Base-by-base conservation (phyloP, 169 alveolate genomes). In the Plasmodium knowlesi region DNA sequence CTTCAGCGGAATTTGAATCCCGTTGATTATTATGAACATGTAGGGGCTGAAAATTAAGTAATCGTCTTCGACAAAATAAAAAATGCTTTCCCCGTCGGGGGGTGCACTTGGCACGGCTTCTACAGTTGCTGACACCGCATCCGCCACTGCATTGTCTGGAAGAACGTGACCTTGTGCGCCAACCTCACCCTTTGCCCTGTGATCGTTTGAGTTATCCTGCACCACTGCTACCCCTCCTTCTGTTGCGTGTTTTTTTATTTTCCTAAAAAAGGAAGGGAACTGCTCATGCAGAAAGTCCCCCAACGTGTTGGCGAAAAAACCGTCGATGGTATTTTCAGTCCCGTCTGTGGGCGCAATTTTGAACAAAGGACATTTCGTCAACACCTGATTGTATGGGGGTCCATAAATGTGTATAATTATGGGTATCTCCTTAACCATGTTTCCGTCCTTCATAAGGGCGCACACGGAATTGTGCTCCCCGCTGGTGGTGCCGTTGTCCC, bases 331-430 rank as follows among this genome's bases (percentile, higher is more conserved):
- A 25, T 25, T 43, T 46, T 14, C 86, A 32, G 6, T 25, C 73
- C 30, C 61, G 39, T 79, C 78, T 50, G 57, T 28, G 16, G 76
- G 50, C 10, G 32, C 73, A 54, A 74, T 32, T 50, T 84, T 71
- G 39, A 84, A 74, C 25, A 73, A 32, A 19, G 95, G 85, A 34
- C 30, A 71, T 12, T 83, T 92, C 34, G 92, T 90, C 57, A 72
- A 22, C 83, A 84, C 81, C 50, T 94, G 84, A 78, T 92, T 89
- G 53, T 82, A 84, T 74, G 94, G 96, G 46, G 94, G 91, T 12
- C 96, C 93, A 83, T 85, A 83, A 22, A 82, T 81, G 80, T 90
- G 96, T 50, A 84, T 28, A 82, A 92, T 76, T 50, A 92, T 92
- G n/a, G 96, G 94, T 2, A 41, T 76, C 5, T 89, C 94, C 34